These are phyloP conservation scores for Cryptococcus wingfieldii DNA, from an alignment of 1,284 basidiomycete genomes.

Conservation along the genomic window DNA sequence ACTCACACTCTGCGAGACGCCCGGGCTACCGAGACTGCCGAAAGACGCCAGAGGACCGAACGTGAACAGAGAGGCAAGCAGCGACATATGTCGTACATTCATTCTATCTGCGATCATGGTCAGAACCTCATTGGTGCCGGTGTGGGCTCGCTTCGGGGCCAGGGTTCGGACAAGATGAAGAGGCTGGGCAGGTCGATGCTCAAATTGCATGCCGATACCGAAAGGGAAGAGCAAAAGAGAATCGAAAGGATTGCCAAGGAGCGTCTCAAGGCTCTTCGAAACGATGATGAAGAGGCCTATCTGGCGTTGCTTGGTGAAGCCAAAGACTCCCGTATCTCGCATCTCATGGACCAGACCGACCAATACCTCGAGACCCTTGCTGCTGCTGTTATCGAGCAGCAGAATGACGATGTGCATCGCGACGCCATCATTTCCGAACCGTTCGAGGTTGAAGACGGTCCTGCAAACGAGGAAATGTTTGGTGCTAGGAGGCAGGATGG, in stretches of 20 bases:
- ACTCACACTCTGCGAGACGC: conserved; percentile 88
- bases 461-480: conserved; percentile 82
- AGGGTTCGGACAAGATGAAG: conserved; percentile 42
- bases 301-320: conserved; percentile 99
- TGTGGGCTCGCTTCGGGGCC: conserved; percentile 44
- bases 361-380: conserved; percentile 91
- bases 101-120: conserved; percentile 82
- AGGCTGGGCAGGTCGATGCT: conserved; percentile 51
- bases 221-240: conserved; percentile 57
- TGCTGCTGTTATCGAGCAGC: conserved; percentile 90
- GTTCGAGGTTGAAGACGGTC: conserved; percentile 61
- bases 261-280: conserved; percentile 95
- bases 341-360: conserved; percentile 91
- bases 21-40: conserved; percentile 81
- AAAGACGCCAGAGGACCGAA: conserved; percentile 86
- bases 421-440: conserved; percentile 45
- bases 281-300: conserved; percentile 98
- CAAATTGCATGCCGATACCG: conserved; percentile 52
- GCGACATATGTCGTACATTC: conserved; percentile 92
- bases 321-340: conserved; percentile 98
- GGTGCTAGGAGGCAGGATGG: conserved; percentile 69
- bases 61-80: conserved; percentile 91
- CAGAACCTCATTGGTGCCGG: conserved; percentile 61
- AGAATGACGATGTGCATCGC: conserved; percentile 63
- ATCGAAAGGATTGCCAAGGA: conserved; percentile 96